Percentiles rank a stretch among this genome's conserved stretches.
These are phyloP conservation scores for Dothideomycetes sp. DNA, from an alignment of 2,329 filamentous ascomycete species.

Conservation along the genomic window DNA sequence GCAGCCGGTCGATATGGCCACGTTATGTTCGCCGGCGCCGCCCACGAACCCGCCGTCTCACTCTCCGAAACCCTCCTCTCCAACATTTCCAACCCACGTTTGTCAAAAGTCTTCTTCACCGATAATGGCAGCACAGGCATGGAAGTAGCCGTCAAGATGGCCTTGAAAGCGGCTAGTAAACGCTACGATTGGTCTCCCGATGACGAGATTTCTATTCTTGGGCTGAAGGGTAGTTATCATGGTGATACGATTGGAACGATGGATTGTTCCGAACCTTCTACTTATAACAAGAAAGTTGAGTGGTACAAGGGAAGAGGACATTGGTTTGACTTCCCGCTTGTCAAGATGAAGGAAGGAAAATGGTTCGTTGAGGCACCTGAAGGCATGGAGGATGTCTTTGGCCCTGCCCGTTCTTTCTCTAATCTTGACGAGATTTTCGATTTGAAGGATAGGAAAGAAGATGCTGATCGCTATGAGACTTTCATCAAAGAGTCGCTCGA, in stretches of 20 bases:
- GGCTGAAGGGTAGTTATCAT: conserved; percentile 73
- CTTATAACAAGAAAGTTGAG: conserved; percentile 73
- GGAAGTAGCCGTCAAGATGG: conserved; percentile 83
- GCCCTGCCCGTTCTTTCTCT: conserved; percentile 34
- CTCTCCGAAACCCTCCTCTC: conserved; percentile 58
- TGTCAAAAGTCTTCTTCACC: conserved; percentile 68
- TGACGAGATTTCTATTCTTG: conserved; percentile 57
- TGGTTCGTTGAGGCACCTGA: conserved; percentile 57
- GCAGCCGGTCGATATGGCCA: conserved; percentile 78
- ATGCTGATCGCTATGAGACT: conserved; percentile 45
- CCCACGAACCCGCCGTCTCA: conserved; percentile 67
- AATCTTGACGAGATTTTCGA: conserved; percentile 54
- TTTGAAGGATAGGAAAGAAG: conserved; percentile 35
- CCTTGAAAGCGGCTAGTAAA: conserved; percentile 55
- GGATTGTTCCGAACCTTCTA: conserved; percentile 71
- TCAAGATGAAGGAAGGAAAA: conserved; percentile 55
- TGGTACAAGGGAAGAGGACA: conserved; percentile 72
- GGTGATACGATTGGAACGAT: conserved; percentile 84
- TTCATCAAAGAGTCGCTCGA: conserved; percentile 51
- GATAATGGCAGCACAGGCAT: conserved; percentile 78
- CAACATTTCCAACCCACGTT: conserved; percentile 52
- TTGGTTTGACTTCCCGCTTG: conserved; percentile 72
- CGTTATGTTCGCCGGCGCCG: conserved; percentile 74
- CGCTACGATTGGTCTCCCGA: conserved; percentile 57
- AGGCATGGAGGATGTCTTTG: conserved; percentile 39